Evolutionary conservation across 495 filamentous ascomycete genomes (phyloP), one percentile per base, ranked within the genome.

Genomic region (Aspergillus nidulans): DNA sequence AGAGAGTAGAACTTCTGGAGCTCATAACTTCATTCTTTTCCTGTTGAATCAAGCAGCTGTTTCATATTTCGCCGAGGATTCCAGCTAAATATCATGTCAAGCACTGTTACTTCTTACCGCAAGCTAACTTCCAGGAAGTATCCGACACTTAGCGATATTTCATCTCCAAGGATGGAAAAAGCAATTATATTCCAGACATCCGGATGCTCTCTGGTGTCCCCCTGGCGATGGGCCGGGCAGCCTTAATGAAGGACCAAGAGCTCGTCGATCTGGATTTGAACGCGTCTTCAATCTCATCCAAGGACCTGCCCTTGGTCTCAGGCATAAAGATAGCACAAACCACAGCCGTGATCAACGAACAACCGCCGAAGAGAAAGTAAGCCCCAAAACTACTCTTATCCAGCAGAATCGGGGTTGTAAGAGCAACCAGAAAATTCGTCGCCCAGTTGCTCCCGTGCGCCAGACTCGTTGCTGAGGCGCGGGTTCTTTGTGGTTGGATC

Each of bases 391-490:
- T 74, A 6, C 75, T 81, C 5, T 73, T 74, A 0, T 78, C 77
- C 13, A 88, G 68, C 15, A 89, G 68, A 7, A 86, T 77, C 0
- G 85, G 86, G 0, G 84, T 84, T 4, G 77, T 75, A 46, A 88
- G 73, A 1, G 85, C 85, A 1, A 88, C 77, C n/a, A 88, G 60
- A 63, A 81, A 88, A 59, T 88, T 88, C 10, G 71, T 58, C 10
- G 71, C 26, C 77, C 78, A 82, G 53, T 83, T 82, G 28, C 70
- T 70, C 6, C 72, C 71, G 57, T 81, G 74, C 0, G 73, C 66
- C 3, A 81, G 57, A 9, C 71, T 68, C 1, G 73, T 77, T 1
- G 80, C 79, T 12, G 69, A 73, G 15, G 80, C 79, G 8, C 82
- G 69, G 4, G 79, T 84, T 21, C 68, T 63, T 39, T 74, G 72